Conservation (phyloP, 352 stramenopile species). For the Pythium utonaiense region DNA sequence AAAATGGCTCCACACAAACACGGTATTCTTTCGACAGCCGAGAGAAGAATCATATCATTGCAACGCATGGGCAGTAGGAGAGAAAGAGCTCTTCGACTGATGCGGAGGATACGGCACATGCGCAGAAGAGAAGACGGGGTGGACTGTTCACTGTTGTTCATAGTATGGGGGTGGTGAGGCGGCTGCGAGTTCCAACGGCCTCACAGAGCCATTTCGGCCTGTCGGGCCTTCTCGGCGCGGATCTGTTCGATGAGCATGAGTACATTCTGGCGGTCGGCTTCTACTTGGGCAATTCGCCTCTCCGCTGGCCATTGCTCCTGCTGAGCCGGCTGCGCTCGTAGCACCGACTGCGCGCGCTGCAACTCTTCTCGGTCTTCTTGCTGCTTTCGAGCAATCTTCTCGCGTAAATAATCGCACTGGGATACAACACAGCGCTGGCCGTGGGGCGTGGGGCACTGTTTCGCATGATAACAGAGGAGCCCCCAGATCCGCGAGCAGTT, state of each 20-base stretch:
- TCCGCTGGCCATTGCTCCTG: slow-evolving; percentile 66
- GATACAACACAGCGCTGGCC: slow-evolving; percentile 69
- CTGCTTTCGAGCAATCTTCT: slow-evolving; percentile 78
- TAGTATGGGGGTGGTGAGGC: not conserved
- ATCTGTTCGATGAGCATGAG: slow-evolving; percentile 76
- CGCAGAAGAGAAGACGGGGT: not conserved
- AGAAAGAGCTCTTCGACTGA: too few relatives aligned
- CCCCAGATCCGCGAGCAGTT: slow-evolving; percentile 85
- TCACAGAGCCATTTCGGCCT: slow-evolving; percentile 21
- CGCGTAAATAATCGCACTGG: slow-evolving; percentile 83
- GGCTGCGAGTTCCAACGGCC: not conserved
- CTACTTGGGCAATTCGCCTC: slow-evolving; percentile 75
- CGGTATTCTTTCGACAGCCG: not conserved
- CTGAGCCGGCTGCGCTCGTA: slow-evolving; percentile 30
- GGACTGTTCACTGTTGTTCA: not conserved
- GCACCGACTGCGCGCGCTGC: slow-evolving; percentile 41
- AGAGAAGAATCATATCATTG: not conserved
- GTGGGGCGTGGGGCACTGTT: slow-evolving; percentile 54
- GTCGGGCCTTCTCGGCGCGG: slow-evolving; percentile 49
- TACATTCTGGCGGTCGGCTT: slow-evolving; percentile 70
- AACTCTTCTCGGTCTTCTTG: slow-evolving; percentile 61
- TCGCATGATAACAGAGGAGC: slow-evolving; percentile 84
- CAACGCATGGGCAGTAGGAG: not conserved
- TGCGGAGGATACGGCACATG: too few relatives aligned
- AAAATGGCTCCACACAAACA: not conserved